Base-by-base conservation (phyloP, 306 rosid genomes). In the Casuarina equisetifolia region DNA sequence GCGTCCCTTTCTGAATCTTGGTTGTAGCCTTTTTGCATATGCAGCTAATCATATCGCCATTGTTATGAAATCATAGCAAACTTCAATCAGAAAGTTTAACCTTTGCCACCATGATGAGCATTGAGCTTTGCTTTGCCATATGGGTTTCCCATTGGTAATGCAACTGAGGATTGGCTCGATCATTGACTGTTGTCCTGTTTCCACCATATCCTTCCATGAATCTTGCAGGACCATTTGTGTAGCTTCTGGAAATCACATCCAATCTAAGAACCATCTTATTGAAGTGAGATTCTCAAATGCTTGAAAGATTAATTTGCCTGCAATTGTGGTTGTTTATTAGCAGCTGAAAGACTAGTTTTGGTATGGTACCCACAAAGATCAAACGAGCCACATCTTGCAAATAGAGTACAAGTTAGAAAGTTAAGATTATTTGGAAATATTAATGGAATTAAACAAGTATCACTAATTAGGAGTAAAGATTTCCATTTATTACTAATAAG, bases 1-100 rank as follows among this genome's bases (percentile, higher is more conserved):
- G 94, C 80, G 74, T 80, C 91, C 87, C 81, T 79, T 81, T 71
- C 82, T 83, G 84, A 82, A 70, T 83, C 71, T 85, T 74, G 84
- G 10, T 54, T 10, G 73, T 83, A 81, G 79, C 64, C 9, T 82
- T 76, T 71, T 86, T 69, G 77, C 85, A 55, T 79, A 84, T 76
- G 85, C 70, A 45, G 80, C 80, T 49, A 54, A 73, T 67, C 84
- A 75, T 70, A 75, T 83, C 78, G 76, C 87, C 90, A 71, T 44
- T 82, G 70, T 76, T 73, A 89, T 88, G 77, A 79, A 79, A 82
- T 78, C 74, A 86, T 84, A 79, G 78, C 77, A 68, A 77, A 16
- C 75, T 74, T 66, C 76, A 80, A 50, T 67, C 35, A 19, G 12
- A 17, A 1, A 67, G 9, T 67, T 42, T 67, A 67, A 42, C 40